These are phyloP conservation scores for Sugiyamaella xylanicola DNA, from an alignment of 1,139 yeast genomes.

Conservation along the genomic window DNA sequence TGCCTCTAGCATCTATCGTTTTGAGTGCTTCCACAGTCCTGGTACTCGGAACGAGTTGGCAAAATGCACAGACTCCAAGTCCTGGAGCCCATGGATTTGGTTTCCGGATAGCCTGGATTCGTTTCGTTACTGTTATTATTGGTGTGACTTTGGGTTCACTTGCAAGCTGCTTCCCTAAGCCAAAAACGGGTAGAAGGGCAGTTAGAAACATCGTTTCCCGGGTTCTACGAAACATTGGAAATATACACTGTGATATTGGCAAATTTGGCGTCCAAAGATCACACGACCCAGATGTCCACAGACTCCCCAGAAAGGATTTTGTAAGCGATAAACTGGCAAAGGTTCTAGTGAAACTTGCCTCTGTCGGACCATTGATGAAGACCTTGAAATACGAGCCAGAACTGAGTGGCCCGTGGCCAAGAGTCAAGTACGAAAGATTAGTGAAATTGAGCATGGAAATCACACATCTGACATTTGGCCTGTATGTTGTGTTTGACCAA, in stretches of 20 bases:
- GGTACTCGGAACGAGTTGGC: conserved; percentile 42
- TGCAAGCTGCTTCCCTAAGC: conserved; percentile 40
- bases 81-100: conserved; percentile 35
- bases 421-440: conserved; percentile 32
- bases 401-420: conserved; percentile 38
- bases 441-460: conserved; percentile 31
- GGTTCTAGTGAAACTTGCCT: conserved; percentile 28
- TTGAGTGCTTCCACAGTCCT: conserved; percentile 37
- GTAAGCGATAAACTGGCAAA: conserved; percentile 28
- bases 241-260: conserved; percentile 36
- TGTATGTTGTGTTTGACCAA: conserved; percentile 31
- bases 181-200: conserved; percentile 36
- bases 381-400: conserved; percentile 37
- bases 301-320: conserved; percentile 29
- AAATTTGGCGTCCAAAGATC: conserved; percentile 35
- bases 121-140: conserved; percentile 40
- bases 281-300: conserved; percentile 30
- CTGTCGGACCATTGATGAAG: conserved; percentile 26
- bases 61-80: conserved; percentile 24
- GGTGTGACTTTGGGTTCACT: conserved; percentile 41
- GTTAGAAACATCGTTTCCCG: conserved; percentile 34
- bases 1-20: conserved; percentile 41
- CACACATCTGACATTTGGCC: conserved; percentile 28
- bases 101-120: conserved; percentile 42
- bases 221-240: conserved; percentile 33